Evolutionary conservation across 75 land plant species (phyloP).

Genomic region (Sequoiadendron giganteum): DNA sequence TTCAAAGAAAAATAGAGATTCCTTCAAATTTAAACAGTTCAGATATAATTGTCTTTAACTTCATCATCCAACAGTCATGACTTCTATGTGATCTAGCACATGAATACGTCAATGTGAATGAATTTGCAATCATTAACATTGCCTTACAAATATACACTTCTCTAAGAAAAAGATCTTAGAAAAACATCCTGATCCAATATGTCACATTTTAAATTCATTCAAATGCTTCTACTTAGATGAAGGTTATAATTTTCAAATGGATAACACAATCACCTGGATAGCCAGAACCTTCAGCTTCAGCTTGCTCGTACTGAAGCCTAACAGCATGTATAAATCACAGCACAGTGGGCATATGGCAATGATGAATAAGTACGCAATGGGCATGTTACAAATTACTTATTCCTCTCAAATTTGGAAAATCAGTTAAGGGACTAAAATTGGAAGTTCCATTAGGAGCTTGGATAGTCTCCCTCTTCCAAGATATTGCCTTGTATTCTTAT

Average conservation of each 20-base stretch:
- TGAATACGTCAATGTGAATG: no score
- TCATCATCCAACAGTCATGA: no score
- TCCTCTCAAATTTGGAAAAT: neutral
- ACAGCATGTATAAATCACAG: neutral
- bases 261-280: neutral
- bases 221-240: neutral
- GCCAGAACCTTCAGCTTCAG: neutral
- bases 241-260: neutral
- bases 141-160: neutral
- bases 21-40: no score
- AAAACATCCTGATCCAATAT: neutral
- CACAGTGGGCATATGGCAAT: neutral
- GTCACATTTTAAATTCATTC: neutral
- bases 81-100: no score
- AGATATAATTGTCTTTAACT: no score
- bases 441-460: neutral
- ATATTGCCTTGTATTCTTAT: neutral
- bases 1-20: no score
- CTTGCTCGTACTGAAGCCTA: neutral
- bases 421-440: neutral
- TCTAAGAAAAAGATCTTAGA: neutral
- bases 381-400: neutral
- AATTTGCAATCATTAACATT: neutral
- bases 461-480: neutral
- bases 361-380: neutral